Base-by-base conservation (phyloP, 495 filamentous ascomycete species). In the Emericellopsis terricola region DNA sequence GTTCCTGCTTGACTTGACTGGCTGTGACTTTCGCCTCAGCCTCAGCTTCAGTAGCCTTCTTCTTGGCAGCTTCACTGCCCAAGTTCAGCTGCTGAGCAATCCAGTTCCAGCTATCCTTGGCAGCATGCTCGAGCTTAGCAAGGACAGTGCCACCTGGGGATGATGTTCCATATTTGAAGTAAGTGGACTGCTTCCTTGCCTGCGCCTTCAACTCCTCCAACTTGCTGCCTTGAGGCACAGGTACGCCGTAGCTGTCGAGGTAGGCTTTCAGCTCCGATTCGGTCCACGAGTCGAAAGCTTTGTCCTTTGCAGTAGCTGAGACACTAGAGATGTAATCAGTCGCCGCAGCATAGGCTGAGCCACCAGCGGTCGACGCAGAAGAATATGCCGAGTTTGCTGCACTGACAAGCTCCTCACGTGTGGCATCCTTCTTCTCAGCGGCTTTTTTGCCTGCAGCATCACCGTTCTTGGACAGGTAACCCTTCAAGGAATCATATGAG, bases 221-320 rank as follows among this genome's bases (percentile, higher is more conserved):
- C 36, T 44, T 68, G 4, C 64, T 66, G 14, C 68, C 69, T 45
- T 74, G 71, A 10, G 52, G 52, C 13, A 47, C 47, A 11, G 43
- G 39, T 4, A 87, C 63, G 26, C 81, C 81, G 45, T 85, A 87
- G 32, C 72, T 77, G 50, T 87, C 81, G 9, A 87, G 65, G 41
- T 84, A 87, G 10, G 67, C 57, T 60, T 87, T 87, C 34, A 92
- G 60, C 14, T 92, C 83, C 36, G 56, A 65, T 39, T 65, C 73
- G 34, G 79, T 79, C 83, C 83, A 92, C 2, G 71, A 75, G 31
- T 89, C 75, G 41, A 89, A 89, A 3, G 71, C 65, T 13, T 51
- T 53, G 13, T 76, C 69, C 60, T 85, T 87, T 29, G 66, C 77
- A 4, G 62, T 45, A 37, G 70, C 71, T 8, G 82, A 86, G 8